phyloP scores from a whole-genome alignment of 169 alveolate genomes.

The Plasmodium inui region DNA sequence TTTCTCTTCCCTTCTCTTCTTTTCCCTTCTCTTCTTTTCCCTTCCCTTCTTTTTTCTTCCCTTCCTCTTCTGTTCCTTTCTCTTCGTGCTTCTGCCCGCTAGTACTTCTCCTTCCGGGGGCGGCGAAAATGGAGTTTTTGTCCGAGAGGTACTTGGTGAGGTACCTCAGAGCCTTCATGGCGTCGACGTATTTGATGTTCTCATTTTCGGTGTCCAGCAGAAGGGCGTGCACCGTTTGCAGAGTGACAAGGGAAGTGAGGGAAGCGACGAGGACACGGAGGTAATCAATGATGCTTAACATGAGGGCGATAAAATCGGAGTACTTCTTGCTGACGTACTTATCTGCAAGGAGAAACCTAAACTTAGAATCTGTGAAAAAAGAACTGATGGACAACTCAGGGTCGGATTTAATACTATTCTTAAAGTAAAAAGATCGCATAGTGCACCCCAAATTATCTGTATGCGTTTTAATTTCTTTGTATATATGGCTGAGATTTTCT shows the following conservation, averaged over 20 bases:
- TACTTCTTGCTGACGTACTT: not conserved
- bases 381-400: not conserved
- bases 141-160: not conserved
- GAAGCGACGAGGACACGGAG: not conserved
- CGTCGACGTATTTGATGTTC: constrained; percentile 5
- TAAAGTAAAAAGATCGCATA: not conserved
- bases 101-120: not conserved
- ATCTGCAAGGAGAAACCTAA: not conserved
- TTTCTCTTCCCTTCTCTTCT: not conserved
- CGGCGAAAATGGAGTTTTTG: not conserved
- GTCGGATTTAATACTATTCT: not conserved
- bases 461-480: constrained; percentile 7
- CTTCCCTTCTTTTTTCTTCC: not conserved
- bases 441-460: not conserved
- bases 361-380: not conserved
- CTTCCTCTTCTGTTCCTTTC: not conserved
- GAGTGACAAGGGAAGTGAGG: not conserved
- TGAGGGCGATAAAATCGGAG: constrained; percentile 5
- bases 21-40: not conserved
- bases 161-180: not conserved
- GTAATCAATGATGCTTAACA: constrained; percentile 2
- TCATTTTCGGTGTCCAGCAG: not conserved
- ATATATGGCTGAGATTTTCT: not conserved
- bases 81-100: not conserved
- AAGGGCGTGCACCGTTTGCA: constrained; percentile 14